Conservation (phyloP, 768 basidiomycete genomes). For the Naganishia antarctica region DNA sequence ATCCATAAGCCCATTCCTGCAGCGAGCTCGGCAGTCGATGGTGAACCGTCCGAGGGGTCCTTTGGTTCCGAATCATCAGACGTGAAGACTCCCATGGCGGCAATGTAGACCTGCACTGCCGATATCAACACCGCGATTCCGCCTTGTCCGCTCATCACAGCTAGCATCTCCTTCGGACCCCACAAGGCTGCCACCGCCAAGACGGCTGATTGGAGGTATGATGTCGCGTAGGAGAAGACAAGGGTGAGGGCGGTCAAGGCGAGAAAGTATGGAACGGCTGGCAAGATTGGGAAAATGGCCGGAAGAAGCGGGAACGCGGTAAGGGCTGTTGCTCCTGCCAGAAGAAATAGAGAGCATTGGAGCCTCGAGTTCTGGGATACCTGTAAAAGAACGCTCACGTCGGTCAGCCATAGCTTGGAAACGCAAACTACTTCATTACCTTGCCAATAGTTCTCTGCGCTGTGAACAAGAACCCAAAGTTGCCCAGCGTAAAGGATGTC, state of each 20-base stretch:
- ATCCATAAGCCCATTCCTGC: conserved; percentile 63
- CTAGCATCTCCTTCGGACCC: conserved; percentile 67
- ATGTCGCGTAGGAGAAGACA: conserved; percentile 60
- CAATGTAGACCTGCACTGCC: conserved; percentile 64
- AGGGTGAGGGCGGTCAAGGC: conserved; percentile 64
- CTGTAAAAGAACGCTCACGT: too few species aligned
- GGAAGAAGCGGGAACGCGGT: conserved; percentile 55
- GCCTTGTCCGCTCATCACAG: conserved; percentile 74
- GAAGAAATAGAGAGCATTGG: conserved; percentile 43
- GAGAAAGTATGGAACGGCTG: conserved; percentile 60
- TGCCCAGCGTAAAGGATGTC: conserved; percentile 59
- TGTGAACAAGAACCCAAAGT: conserved; percentile 65
- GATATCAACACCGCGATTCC: conserved; percentile 79
- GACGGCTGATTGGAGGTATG: conserved; percentile 71
- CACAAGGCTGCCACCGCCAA: conserved; percentile 77
- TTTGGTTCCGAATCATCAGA: conserved; percentile 17
- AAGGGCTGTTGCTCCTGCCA: conserved; percentile 57
- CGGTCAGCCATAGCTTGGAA: too few species aligned
- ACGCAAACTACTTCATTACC: too few species aligned
- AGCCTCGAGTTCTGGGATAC: conserved; percentile 37
- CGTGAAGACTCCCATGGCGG: conserved; percentile 31
- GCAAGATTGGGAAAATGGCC: conserved; percentile 63
- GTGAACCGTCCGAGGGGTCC: conserved; percentile 32
- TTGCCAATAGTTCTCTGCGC: conserved; percentile 55
- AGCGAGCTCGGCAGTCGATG: conserved; percentile 47